These are phyloP conservation scores for Vitis cinerea DNA, from an alignment of 164 flowering plant species.

Conservation along the genomic window DNA sequence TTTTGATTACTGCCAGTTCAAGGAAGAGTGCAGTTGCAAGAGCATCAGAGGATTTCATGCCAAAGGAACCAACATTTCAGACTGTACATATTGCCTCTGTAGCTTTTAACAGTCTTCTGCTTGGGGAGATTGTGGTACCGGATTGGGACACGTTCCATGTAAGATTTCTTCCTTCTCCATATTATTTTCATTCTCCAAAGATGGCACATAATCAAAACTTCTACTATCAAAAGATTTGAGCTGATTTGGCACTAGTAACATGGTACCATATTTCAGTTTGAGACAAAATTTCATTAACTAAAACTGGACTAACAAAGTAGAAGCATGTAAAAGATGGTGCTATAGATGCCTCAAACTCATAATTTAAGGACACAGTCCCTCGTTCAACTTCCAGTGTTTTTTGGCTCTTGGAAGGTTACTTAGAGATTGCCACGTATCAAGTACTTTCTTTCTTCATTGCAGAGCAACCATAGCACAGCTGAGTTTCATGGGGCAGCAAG, in stretches of 20 bases:
- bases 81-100: conserved; percentile 73
- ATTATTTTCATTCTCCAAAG: too few relatives aligned
- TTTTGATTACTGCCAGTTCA: conserved; percentile 36
- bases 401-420: background rate
- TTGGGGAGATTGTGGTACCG: conserved; percentile 76
- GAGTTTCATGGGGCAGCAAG: conserved; percentile 68
- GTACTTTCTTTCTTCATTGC: conserved; percentile 14
- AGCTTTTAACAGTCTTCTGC: conserved; percentile 69
- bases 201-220: too few relatives aligned
- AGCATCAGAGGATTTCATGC: conserved; percentile 88
- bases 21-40: conserved; percentile 61
- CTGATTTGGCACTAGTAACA: too few relatives aligned
- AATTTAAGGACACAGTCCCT: too few relatives aligned
- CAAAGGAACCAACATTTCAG: conserved; percentile 64
- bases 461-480: conserved; percentile 61
- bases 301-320: too few relatives aligned
- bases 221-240: too few relatives aligned
- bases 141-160: conserved; percentile 93
- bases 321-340: too few relatives aligned
- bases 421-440: too few relatives aligned
- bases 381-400: background rate
- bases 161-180: conserved; percentile 16
- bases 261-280: too few relatives aligned
- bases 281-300: too few relatives aligned
- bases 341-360: too few relatives aligned